These are phyloP conservation scores for Aspergillus asperescens DNA, from an alignment of 495 filamentous ascomycete genomes.

Conservation along the genomic window DNA sequence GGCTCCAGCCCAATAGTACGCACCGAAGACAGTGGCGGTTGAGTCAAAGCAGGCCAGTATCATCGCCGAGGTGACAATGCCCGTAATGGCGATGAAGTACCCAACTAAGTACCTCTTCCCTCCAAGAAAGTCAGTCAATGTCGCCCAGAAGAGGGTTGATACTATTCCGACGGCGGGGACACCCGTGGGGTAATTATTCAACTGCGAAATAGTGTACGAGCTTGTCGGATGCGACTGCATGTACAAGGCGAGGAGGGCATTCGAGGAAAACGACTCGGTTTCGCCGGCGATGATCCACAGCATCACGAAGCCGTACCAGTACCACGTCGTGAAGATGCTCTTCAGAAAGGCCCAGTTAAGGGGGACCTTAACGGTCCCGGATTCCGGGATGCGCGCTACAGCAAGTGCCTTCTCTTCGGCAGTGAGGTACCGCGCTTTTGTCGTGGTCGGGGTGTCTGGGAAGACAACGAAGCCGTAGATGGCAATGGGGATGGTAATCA, in stretches of 20 bases:
- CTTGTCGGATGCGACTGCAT: conserved; percentile 32
- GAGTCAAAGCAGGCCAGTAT: conserved; percentile 42
- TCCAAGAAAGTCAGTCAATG: conserved; percentile 47
- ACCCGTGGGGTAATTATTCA: conserved; percentile 47
- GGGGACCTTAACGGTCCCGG: conserved; percentile 24
- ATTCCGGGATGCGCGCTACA: conserved; percentile 31
- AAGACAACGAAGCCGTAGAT: conserved; percentile 55
- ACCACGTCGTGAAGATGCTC: conserved; percentile 36
- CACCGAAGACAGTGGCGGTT: conserved; percentile 41
- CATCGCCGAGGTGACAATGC: conserved; percentile 42
- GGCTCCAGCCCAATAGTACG: conserved; percentile 51
- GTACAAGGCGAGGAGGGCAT: conserved; percentile 34
- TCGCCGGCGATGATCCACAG: conserved; percentile 47
- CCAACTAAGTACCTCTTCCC: conserved; percentile 48
- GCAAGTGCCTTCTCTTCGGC: conserved; percentile 42
- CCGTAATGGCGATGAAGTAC: conserved; percentile 49
- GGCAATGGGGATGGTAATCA: conserved; percentile 54
- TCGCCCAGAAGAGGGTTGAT: conserved; percentile 50
- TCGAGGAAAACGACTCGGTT: conserved; percentile 47
- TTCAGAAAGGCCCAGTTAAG: conserved; percentile 36
- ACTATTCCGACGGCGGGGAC: conserved; percentile 46
- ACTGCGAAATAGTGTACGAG: conserved; percentile 38
- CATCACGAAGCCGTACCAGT: conserved; percentile 48
- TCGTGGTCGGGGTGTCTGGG: conserved; percentile 54
- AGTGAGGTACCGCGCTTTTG: conserved; percentile 48